Evolutionary conservation across 2,329 filamentous ascomycete genomes (phyloP), one percentile per base, ranked within the genome.

Genomic region (Colletotrichum lentis): DNA sequence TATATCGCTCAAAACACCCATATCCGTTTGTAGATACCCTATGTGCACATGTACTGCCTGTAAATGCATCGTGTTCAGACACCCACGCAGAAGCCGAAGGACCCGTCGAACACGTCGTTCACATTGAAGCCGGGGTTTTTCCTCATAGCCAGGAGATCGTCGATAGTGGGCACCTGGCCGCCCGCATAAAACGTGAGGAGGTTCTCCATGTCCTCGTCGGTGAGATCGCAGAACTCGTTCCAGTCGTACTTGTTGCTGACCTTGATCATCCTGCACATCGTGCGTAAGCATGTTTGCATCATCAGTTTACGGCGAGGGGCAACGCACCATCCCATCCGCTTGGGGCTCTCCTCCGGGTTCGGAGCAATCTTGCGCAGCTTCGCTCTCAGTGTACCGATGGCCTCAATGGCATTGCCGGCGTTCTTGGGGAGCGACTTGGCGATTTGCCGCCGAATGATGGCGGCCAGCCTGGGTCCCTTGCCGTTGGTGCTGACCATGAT

Each of bases 401-500:
- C 90, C 78, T 91, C 86, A 69, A 99, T 94, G 7, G 96, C 96
- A 56, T 90, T 88, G 10, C 96, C 96, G 37, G 92, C 91, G 72
- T 96, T 93, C 20, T 82, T 81, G 1, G 96, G 96, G 64, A 99
- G 81, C 56, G 84, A 85, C 22, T 83, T 85, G 20, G 93, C 94
- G 71, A 99, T 97, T 76, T 91, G 88, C 76, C 91, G 87, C 62
- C 95, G 84, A 58, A 99, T 91, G 55, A 94, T 90, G 72, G 93
- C 95, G 11, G 96, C 96, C 71, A 99, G 82, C 76, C 95, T 90
- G 0, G 96, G 96, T 0, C 96, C 96, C 77, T 97, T 97, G 60
- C 96, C 96, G 77, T 98, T 99, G 43, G 96, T 99, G 81, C 92
- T 96, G 73, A 99, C 95, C 96, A 99, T 99, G 75, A 99, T 91